Base-by-base conservation (phyloP, 208 protist genomes). In the Phytomonas sp. region DNA sequence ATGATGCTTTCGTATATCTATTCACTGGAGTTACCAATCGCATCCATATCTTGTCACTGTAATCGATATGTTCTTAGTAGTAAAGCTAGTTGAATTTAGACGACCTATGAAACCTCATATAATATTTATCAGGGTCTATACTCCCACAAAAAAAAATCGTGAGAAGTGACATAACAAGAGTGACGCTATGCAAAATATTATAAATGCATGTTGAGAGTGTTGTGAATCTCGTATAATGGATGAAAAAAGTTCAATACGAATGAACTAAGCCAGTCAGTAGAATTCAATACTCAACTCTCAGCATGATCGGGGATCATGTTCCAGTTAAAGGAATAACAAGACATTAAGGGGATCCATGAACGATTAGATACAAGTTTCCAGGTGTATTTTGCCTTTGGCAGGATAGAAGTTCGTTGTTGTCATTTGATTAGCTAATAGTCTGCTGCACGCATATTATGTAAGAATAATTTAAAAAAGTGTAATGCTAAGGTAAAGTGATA, bases 381-480 rank as follows among this genome's bases (percentile, higher is more conserved):
- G 0, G 31, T 43, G 29, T 7, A 78, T 78, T 46, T 26, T 33
- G 8, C 0, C 46, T 68, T 53, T 9, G 31, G 4, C 3, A 60
- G 40, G 15, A 72, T 74, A 30, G 67, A 51, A 15, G 13, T 15
- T 17, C 13, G 20, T 51, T 51, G 4, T 51, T 6, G 40, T 51
- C 40, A 37, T 75, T 51, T 62, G 28, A 66, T 56, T 46, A 62
- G 31, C 60, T 8, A 71, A 62, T 64, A 68, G 61, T 66, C 32
- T 70, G 15, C 30, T 61, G 51, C 5, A 37, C 34, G 30, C 61
- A 37, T 61, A 29, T 29, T 68, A 51, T 4, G 66, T 37, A 64
- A 15, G 60, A 9, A 64, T 66, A 13, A 4, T 76, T 76, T 76
- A 56, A 32, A 70, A 56, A 20, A 40, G 17, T 61, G 36, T 66